These are phyloP conservation scores for Sporothrix euskadiensis DNA, from an alignment of 2,329 filamentous ascomycete genomes.

Conservation along the genomic window DNA sequence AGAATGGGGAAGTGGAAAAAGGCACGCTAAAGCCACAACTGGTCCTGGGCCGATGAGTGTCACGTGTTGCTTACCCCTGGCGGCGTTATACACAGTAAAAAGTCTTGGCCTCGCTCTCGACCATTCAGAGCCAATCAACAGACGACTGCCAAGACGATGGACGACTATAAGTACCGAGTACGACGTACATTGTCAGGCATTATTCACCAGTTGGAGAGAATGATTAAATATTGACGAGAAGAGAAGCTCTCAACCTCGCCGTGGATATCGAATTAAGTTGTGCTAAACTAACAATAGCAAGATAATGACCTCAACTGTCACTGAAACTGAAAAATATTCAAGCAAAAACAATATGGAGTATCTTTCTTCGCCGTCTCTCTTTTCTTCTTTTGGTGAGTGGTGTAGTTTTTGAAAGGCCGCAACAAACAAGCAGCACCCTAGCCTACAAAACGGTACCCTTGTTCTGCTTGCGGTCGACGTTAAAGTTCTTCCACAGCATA, in stretches of 20 bases:
- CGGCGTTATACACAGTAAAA: neutral
- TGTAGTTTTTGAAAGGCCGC: neutral
- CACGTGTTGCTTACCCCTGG: neutral
- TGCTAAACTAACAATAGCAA: neutral
- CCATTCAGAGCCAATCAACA: neutral
- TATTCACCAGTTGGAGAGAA: neutral
- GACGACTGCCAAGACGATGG: too few species aligned
- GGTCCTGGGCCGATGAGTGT: neutral
- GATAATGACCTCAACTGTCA: neutral
- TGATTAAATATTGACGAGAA: neutral
- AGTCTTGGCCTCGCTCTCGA: neutral
- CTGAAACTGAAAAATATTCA: neutral
- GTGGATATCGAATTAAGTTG: neutral
- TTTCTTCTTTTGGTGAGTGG: neutral
- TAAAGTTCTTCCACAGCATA: slow-evolving; percentile 34
- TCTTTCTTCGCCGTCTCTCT: neutral
- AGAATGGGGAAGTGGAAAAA: neutral
- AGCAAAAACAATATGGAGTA: slow-evolving; percentile 7
- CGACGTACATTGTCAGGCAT: neutral
- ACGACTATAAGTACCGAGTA: too few species aligned
- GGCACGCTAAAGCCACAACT: neutral
- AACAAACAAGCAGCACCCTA: neutral
- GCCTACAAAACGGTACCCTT: slow-evolving; percentile 32
- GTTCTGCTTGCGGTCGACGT: slow-evolving; percentile 33
- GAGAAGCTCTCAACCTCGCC: neutral